Conservation (phyloP, 164 flowering plant genomes). For the Kalanchoe fedtschenkoi region DNA sequence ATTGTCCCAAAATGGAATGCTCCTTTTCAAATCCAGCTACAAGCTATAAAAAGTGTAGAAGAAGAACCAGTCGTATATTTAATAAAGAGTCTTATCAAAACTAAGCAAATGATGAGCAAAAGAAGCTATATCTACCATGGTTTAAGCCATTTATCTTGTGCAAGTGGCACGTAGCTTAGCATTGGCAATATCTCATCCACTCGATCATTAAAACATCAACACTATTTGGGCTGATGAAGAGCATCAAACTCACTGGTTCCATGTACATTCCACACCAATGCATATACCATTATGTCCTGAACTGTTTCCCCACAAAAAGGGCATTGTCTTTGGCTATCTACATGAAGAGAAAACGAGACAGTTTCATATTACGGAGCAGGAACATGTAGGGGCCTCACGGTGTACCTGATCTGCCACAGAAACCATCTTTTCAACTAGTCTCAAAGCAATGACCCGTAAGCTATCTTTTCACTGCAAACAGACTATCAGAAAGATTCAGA, state of each 20-base stretch:
- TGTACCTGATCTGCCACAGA: slow-evolving; percentile 70
- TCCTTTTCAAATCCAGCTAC: slow-evolving; percentile 92
- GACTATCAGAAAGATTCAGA: slow-evolving; percentile 29
- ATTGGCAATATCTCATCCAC: slow-evolving; percentile 99
- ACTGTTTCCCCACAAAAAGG: slow-evolving; percentile 22
- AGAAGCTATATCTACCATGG: slow-evolving; percentile 51
- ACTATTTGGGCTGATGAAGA: slow-evolving; percentile 56
- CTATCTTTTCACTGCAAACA: slow-evolving; percentile 96
- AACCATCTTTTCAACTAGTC: slow-evolving; percentile 88
- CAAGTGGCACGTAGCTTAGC: slow-evolving; percentile 87
- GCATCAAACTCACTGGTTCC: slow-evolving; percentile 43
- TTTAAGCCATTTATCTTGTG: slow-evolving; percentile 88
- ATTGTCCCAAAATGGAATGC: slow-evolving; percentile 93
- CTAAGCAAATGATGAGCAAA: neutral
- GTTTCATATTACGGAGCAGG: no score
- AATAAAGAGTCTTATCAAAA: no score
- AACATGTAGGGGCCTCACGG: neutral
- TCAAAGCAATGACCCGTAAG: slow-evolving; percentile 77
- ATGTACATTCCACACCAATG: slow-evolving; percentile 73
- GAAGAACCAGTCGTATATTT: no score
- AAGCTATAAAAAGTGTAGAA: slow-evolving; percentile 38
- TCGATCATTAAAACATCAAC: slow-evolving; percentile 83
- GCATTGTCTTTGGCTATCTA: slow-evolving; percentile 86
- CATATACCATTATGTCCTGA: slow-evolving; percentile 10
- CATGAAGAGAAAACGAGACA: slow-evolving; percentile 3